Base-by-base conservation (phyloP, 1,139 yeast species). In the Ashbya aceris region DNA sequence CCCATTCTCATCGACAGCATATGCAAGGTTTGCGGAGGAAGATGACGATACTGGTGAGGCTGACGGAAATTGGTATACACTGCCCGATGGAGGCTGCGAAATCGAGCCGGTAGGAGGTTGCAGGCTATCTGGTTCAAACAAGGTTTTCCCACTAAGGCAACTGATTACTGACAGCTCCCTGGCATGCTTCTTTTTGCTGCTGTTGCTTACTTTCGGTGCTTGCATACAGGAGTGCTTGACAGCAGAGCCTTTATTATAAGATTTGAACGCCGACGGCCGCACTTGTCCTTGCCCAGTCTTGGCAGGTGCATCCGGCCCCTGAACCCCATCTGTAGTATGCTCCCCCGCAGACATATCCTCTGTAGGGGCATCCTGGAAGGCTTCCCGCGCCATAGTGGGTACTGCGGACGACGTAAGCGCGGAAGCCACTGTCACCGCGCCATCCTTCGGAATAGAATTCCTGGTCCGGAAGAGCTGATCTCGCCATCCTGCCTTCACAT, bases 91-190 rank as follows among this genome's bases (percentile, higher is more conserved):
- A 4, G 37, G 29, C 14, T 29, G 31, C 13, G 31, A 12, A 5
- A 29, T 29, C 3, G 27, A 23, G 11, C 12, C 29, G 3, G 17
- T 11, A 8, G 23, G n/a, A 43, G 48, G 23, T 42, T 44, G 35
- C 43, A 48, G 30, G 49, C 51, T 47, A 32, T 56, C 60, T 17
- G 40, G 43, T 38, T 56, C 61, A 37, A 47, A 55, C 36, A 55
- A 60, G 1, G 61, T 56, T 14, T 34, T 34, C 9, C 37, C 37
- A 14, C 37, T 34, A 9, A 34, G 14, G 8, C 37, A 34, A 34
- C 37, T 34, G 9, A 34, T 29, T 6, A 14, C 14, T 23, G 37
- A 34, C 29, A 26, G 12, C 12, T 33, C 12, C 26, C 36, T 30
- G 12, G 33, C 29, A 28, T 38, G 33, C 39, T 17, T 7, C n/a